Base-by-base conservation (phyloP, 1,139 yeast species). In the Lodderomyces elongisporus region DNA sequence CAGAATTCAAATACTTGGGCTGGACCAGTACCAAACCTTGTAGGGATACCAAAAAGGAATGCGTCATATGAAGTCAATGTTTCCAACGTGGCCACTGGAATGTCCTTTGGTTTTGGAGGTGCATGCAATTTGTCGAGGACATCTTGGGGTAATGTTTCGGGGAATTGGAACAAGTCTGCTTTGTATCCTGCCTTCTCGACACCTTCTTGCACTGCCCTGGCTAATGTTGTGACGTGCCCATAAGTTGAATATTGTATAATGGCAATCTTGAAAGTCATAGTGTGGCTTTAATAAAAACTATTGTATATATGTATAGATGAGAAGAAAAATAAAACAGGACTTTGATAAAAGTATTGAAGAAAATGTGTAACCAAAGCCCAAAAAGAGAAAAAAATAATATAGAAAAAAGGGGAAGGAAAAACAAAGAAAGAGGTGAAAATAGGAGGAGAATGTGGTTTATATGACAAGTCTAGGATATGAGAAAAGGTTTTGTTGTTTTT, bases 1-100 rank as follows among this genome's bases (percentile, higher is more conserved):
- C 88, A 79, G 71, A 81, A 85, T 9, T 88, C 66, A 60, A 79
- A 79, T 73, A 79, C 75, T 66, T 85, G 94, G 29, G 88, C 83
- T 44, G 94, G 87, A 65, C 74, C 68, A 65, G 73, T 79, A 62
- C 94, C 95, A 57, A 57, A 85, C 66, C 95, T 77, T 40, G 94
- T 84, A 54, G 94, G 91, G 44, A 84, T 60, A 56, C 95, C 95
- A 42, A 85, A 82, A 46, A 85, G 46, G 66, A 81, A 77, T 33
- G 82, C 88, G 53, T 85, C 93, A 63, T 79, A 84, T 46, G 70
- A 59, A 21, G 61, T 58, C 48, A 85, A 67, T 25, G 77, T 73
- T n/a, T 70, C 79, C 15, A 62, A 53, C 12, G 84, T 65, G 34
- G 85, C 85, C 56, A 77, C 66, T 56, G 93, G 93, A 60, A 71